phyloP scores from a whole-genome alignment of 2,329 filamentous ascomycete genomes.

The Domatiomyces globalis region DNA sequence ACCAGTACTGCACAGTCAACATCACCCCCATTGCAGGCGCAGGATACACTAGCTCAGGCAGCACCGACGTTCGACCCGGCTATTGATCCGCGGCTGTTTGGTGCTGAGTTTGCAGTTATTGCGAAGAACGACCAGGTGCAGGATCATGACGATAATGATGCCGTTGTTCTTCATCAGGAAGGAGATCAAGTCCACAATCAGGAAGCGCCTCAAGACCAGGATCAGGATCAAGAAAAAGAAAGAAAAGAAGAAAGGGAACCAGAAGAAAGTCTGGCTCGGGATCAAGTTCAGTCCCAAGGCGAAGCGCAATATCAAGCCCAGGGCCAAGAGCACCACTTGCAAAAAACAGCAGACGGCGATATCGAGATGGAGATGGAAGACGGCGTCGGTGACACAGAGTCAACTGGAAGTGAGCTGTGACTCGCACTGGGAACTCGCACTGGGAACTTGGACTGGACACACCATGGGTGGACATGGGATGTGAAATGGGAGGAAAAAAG shows the following conservation, averaged over 20 bases:
- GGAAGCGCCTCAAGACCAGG: background rate
- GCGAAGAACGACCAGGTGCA: background rate
- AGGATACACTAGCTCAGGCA: background rate
- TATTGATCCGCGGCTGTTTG: background rate
- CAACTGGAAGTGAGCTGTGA: background rate
- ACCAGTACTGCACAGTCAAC: background rate
- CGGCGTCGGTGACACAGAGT: background rate
- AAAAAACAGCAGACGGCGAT: background rate
- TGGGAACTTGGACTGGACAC: too few relatives aligned
- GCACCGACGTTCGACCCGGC: too few relatives aligned
- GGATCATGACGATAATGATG: background rate
- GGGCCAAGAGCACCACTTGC: background rate
- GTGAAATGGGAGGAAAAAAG: too few relatives aligned
- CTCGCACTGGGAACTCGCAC: background rate
- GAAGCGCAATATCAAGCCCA: too few relatives aligned
- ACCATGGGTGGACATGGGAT: too few relatives aligned
- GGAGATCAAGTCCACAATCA: background rate
- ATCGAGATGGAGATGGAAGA: background rate
- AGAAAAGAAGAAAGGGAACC: background rate
- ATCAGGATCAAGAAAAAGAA: background rate
- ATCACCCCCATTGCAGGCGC: background rate
- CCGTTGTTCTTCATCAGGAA: background rate
- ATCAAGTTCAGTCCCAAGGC: background rate
- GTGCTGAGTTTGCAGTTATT: background rate
- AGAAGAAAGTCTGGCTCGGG: background rate